Percentiles rank a stretch among this genome's conserved stretches.
phyloP scores from a whole-genome alignment of 169 alveolate species.

The Eimeria acervulina region DNA sequence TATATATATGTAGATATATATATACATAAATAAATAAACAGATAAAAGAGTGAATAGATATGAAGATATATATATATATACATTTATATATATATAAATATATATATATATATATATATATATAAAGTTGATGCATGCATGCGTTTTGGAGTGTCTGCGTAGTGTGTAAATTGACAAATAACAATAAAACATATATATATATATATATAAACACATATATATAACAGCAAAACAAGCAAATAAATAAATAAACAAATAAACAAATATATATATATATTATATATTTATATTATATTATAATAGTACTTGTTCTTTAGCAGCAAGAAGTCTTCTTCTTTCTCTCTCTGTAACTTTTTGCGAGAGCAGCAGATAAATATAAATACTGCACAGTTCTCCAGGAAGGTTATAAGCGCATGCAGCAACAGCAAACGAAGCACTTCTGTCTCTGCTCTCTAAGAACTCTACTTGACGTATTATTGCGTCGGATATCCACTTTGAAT shows the following conservation, averaged over 20 bases:
- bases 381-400: constrained; percentile 82
- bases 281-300: background rate
- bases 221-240: background rate
- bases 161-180: too few relatives aligned
- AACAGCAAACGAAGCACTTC: constrained; percentile 59
- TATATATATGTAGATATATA: too few relatives aligned
- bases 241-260: background rate
- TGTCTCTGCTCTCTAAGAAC: constrained; percentile 77
- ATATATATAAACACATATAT: background rate
- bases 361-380: constrained; percentile 58
- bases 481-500: constrained; percentile 75
- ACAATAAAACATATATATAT: background rate
- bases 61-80: too few relatives aligned
- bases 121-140: too few relatives aligned
- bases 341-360: constrained; percentile 80
- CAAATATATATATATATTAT: too few relatives aligned
- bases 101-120: too few relatives aligned
- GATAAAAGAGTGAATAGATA: background rate
- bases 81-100: too few relatives aligned
- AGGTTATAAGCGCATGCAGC: constrained; percentile 67
- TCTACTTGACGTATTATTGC: constrained; percentile 71
- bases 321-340: constrained; percentile 74
- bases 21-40: too few relatives aligned
- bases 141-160: too few relatives aligned
- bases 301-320: constrained; percentile 75